These are phyloP conservation scores for Globisporangium recalcitrans DNA, from an alignment of 352 stramenopile species.

Conservation along the genomic window DNA sequence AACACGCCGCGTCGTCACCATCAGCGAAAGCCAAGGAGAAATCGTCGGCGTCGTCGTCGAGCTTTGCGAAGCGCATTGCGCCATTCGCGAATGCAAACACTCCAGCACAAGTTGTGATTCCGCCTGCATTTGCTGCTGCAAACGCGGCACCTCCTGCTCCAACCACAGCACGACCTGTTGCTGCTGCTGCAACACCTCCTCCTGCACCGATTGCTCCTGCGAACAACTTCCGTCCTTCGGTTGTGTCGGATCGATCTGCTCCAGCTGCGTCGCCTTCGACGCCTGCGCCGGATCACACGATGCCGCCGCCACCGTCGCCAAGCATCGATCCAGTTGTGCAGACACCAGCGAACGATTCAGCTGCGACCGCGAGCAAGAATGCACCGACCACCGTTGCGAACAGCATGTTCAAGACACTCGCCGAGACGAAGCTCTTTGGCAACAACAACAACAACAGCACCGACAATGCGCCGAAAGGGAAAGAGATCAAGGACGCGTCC, in stretches of 20 bases:
- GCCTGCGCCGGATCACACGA: conserved; percentile 27
- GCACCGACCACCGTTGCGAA: conserved; percentile 19
- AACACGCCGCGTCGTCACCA: neutral
- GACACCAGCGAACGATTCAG: neutral
- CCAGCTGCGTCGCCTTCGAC: conserved; percentile 23
- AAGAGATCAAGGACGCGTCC: conserved; percentile 2
- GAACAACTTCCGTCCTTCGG: conserved; percentile 12
- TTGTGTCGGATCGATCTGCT: conserved; percentile 4
- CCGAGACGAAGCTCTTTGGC: conserved; percentile 23
- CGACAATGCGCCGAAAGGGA: neutral
- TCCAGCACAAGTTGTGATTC: conserved; percentile 4
- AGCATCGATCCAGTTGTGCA: conserved; percentile 16
- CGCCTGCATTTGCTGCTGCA: neutral
- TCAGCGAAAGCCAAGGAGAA: neutral
- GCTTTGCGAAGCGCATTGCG: conserved; percentile 17
- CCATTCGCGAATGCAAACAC: conserved; percentile 7
- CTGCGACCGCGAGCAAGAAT: neutral
- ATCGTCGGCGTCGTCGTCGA: neutral
- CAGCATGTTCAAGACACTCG: conserved; percentile 36
- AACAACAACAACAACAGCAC: neutral
- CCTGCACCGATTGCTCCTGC: neutral
- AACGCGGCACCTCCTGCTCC: neutral
- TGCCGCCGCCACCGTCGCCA: conserved; percentile 21
- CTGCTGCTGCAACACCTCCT: neutral
- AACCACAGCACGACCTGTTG: neutral